phyloP scores from a whole-genome alignment of 2,329 filamentous ascomycete genomes.

The Capronia coronata region DNA sequence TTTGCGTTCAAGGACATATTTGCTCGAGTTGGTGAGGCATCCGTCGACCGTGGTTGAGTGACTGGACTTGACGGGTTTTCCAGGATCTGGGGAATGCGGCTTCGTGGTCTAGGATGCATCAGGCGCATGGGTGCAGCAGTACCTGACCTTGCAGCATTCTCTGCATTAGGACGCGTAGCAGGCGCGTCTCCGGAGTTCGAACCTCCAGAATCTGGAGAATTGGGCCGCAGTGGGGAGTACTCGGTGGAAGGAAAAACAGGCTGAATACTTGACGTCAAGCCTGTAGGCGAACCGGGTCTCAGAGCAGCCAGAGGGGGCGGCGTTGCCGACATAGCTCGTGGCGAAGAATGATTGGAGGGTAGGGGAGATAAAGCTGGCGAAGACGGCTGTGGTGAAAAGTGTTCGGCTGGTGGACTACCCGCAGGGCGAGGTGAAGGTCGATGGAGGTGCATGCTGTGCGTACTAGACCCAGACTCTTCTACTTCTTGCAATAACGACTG shows the following conservation, averaged over 20 bases:
- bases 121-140: constrained; percentile 11
- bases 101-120: constrained; percentile 24
- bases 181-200: constrained; percentile 6
- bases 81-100: constrained; percentile 23
- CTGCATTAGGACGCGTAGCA: constrained; percentile 6
- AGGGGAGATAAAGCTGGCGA: constrained; percentile 39
- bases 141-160: not conserved
- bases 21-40: constrained; percentile 61
- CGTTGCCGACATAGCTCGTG: constrained; percentile 35
- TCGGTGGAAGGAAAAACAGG: constrained; percentile 69
- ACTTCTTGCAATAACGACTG: constrained; percentile 84
- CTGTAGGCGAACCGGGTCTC: constrained; percentile 60
- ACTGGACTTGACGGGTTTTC: constrained; percentile 35
- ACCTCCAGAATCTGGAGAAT: constrained; percentile 31
- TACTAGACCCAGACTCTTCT: constrained; percentile 50
- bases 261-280: constrained; percentile 64
- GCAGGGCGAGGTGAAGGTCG: constrained; percentile 27
- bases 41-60: constrained; percentile 47
- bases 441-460: constrained; percentile 30
- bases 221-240: constrained; percentile 59
- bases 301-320: constrained; percentile 36
- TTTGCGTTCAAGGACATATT: constrained; percentile 75
- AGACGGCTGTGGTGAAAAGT: constrained; percentile 36
- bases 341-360: constrained; percentile 39
- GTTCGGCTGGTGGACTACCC: constrained; percentile 34